Percentiles rank a stretch among this genome's conserved stretches.
Conservation (phyloP, 768 basidiomycete species). For the Agaricus blazei region DNA sequence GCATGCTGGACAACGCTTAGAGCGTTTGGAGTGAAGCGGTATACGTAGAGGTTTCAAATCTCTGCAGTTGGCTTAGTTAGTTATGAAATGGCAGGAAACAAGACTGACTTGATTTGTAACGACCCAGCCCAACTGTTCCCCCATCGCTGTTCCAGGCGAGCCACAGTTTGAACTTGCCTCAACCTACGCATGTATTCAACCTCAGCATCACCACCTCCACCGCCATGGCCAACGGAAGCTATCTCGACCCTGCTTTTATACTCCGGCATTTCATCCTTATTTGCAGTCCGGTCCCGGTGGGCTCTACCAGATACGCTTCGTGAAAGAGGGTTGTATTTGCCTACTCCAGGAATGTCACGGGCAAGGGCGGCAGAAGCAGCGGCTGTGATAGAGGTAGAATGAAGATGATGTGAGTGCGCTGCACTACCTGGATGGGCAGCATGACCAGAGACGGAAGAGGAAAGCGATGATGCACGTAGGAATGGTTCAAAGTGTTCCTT, state of each 20-base stretch:
- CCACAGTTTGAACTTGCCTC: constrained; percentile 57
- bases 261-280: constrained; percentile 74
- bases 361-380: constrained; percentile 87
- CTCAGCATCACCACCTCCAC: constrained; percentile 64
- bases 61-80: constrained; percentile 31
- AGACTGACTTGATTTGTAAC: constrained; percentile 55
- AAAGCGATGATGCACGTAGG: constrained; percentile 76
- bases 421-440: constrained; percentile 40
- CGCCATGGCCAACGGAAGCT: constrained; percentile 45
- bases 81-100: background rate
- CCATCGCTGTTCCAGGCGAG: constrained; percentile 77
- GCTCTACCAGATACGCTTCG: constrained; percentile 41
- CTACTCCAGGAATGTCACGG: constrained; percentile 80
- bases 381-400: constrained; percentile 79
- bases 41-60: constrained; percentile 86
- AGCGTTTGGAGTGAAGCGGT: constrained; percentile 88
- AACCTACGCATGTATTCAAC: constrained; percentile 65
- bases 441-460: constrained; percentile 51
- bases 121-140: constrained; percentile 72
- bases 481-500: constrained; percentile 98
- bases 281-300: constrained; percentile 57
- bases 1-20: constrained; percentile 92
- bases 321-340: constrained; percentile 66
- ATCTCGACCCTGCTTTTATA: constrained; percentile 72
- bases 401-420: constrained; percentile 65